Evolutionary conservation across 2,329 filamentous ascomycete species (phyloP), one percentile per base, ranked within the genome.

Genomic region (Monosporascus ibericus): DNA sequence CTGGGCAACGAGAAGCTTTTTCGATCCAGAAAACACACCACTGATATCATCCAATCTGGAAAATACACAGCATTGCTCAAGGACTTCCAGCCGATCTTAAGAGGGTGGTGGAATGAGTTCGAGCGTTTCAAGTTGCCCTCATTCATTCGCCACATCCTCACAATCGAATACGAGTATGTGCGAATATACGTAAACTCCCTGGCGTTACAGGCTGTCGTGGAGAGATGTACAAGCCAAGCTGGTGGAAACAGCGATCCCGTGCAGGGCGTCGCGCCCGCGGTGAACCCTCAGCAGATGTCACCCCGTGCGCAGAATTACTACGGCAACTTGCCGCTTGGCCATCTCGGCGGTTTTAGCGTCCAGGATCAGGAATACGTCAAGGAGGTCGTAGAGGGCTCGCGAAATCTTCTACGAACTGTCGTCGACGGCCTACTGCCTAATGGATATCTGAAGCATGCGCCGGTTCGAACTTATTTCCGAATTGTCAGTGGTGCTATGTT

Each of bases 151-250:
- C 84, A 91, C 66, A 92, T 97, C 53, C 76, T 99, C 30, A 87
- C 84, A 7, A 96, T 97, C 59, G 94, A 99, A 72, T 96, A 94
- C 65, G 90, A 97, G 65, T 96, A 96, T 66, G 90, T 92, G 25
- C 84, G 92, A 63, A 88, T 96, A 48, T 97, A 97, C 66, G 82
- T 96, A 72, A 96, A 97, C 68, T 96, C 92, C 1, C 77, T 99
- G 2, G 92, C 92, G 2, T 75, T 99, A 2, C 94, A 99, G 71
- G 94, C 94, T 22, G 91, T 97, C 3, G 90, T 97, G 6, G 92
- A 96, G 70, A 84, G 92, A 55, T 96, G 90, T 71, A 92, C 90
- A 6, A 91, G 81, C 55, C 87, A 92, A 58, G 84, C 85, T 20
- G 74, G 72, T 11, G 75, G 75, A 53, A 71, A 69, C n/a, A 68